A percentile compares a stretch with the other conserved stretches of the same genome.
Evolutionary conservation across 2,329 filamentous ascomycete species (phyloP).

Genomic region (Xylariomycetidae sp.): DNA sequence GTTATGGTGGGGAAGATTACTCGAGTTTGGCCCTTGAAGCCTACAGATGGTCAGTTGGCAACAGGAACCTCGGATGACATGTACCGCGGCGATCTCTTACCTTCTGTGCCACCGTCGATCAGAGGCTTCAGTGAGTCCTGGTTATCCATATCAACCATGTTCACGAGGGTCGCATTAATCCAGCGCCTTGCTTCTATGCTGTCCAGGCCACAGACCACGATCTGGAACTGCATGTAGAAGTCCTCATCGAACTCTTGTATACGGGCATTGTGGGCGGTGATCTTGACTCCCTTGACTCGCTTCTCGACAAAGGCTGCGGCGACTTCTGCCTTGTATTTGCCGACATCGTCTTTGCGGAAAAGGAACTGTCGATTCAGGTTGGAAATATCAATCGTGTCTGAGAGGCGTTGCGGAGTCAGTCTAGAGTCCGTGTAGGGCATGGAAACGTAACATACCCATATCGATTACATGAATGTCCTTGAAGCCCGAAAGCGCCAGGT

Average conservation of each 20-base stretch:
- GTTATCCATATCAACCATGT: slow-evolving; percentile 79
- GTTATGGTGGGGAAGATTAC: slow-evolving; percentile 90
- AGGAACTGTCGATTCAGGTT: slow-evolving; percentile 97
- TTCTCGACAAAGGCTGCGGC: slow-evolving; percentile 87
- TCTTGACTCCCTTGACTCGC: slow-evolving; percentile 82
- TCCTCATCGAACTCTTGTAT: slow-evolving; percentile 96
- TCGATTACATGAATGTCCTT: slow-evolving; percentile 98
- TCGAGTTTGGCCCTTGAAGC: slow-evolving; percentile 90
- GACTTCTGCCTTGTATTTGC: slow-evolving; percentile 88
- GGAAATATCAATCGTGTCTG: slow-evolving; percentile 96
- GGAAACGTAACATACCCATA: slow-evolving; percentile 63
- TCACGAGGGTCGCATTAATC: slow-evolving; percentile 93
- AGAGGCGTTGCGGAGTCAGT: slow-evolving; percentile 3
- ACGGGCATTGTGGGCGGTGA: slow-evolving; percentile 87
- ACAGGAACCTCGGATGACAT: too few species aligned
- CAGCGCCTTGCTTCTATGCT: slow-evolving; percentile 96
- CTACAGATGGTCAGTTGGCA: too few species aligned
- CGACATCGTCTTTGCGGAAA: slow-evolving; percentile 86
- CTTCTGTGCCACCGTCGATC: slow-evolving; percentile 94
- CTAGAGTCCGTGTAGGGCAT: background rate
- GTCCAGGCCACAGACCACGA: slow-evolving; percentile 90
- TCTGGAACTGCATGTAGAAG: slow-evolving; percentile 95
- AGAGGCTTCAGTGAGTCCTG: slow-evolving; percentile 86
- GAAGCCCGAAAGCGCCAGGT: slow-evolving; percentile 91
- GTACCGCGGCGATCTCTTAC: too few species aligned